Evolutionary conservation across 2,329 filamentous ascomycete species (phyloP).

Genomic region (Fusarium xylarioides): DNA sequence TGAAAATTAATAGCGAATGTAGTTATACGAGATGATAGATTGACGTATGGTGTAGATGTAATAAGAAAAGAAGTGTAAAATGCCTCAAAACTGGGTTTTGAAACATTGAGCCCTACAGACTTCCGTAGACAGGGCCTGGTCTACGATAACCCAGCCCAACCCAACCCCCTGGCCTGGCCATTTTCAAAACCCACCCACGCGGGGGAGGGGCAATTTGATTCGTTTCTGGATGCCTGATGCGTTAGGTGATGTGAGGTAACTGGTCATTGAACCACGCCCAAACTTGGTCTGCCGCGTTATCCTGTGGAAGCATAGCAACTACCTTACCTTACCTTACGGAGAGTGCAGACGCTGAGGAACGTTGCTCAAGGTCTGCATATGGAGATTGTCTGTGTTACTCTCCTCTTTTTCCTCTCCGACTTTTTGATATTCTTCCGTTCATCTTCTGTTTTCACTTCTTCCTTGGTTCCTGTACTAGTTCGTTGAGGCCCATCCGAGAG

Average conservation of each 20-base stretch:
- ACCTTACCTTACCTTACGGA: background rate
- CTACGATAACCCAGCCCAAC: background rate
- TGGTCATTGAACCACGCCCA: conserved; percentile 34
- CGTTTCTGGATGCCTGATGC: conserved; percentile 38
- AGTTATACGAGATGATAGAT: no score
- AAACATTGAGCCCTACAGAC: no score
- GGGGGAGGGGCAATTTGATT: conserved; percentile 42
- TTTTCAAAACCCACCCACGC: conserved; percentile 35
- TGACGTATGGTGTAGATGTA: no score
- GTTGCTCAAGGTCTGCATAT: conserved; percentile 9
- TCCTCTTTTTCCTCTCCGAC: conserved; percentile 7
- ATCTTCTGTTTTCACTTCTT: background rate
- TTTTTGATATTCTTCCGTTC: background rate
- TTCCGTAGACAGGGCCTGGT: background rate
- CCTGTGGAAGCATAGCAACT: conserved; percentile 25
- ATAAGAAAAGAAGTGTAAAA: no score
- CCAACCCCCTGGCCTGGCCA: conserved; percentile 11
- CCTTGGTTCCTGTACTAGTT: conserved; percentile 6
- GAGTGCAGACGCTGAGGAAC: conserved; percentile 23
- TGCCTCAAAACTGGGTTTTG: no score
- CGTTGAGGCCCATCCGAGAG: conserved; percentile 8
- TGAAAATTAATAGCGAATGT: no score
- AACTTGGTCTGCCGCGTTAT: conserved; percentile 40
- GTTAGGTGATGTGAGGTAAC: conserved; percentile 39
- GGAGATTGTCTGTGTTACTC: background rate